Evolutionary conservation across 768 basidiomycete genomes (phyloP).

Genomic region (Rhodotorula paludigena): DNA sequence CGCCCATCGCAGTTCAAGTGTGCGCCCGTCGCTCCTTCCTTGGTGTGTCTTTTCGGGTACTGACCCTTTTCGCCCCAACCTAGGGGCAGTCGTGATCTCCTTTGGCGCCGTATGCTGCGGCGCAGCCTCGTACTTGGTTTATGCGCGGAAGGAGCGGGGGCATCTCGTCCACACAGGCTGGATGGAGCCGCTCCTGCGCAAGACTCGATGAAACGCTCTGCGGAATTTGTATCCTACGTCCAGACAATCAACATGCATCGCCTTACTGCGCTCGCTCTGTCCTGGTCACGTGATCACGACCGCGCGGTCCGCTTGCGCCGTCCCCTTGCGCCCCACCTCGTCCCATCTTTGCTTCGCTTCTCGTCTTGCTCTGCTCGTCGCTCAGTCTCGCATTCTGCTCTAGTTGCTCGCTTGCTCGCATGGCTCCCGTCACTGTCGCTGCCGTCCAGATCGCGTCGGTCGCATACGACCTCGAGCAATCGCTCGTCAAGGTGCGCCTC

Average conservation of each 20-base stretch:
- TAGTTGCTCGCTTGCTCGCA: not conserved
- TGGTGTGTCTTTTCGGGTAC: slow-evolving; percentile 32
- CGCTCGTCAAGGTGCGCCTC: not conserved
- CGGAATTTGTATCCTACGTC: not conserved
- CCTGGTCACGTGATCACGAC: no score
- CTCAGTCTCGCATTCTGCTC: not conserved
- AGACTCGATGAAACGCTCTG: not conserved
- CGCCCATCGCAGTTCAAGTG: slow-evolving; percentile 42
- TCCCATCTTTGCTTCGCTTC: no score
- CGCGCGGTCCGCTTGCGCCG: no score
- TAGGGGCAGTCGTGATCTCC: slow-evolving; percentile 49
- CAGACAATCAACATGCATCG: no score
- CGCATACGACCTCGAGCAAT: not conserved
- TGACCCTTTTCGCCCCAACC: no score
- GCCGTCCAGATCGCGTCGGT: not conserved
- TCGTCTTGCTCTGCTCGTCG: no score
- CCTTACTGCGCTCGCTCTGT: not conserved
- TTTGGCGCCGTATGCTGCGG: slow-evolving; percentile 45
- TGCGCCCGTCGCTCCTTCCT: not conserved
- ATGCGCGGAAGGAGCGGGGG: slow-evolving; percentile 40
- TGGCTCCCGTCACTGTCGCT: not conserved
- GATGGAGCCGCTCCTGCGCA: slow-evolving; percentile 12
- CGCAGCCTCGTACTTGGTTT: slow-evolving; percentile 35
- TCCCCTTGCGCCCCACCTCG: no score
- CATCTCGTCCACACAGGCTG: slow-evolving; percentile 42